Conservation (phyloP, 2,329 filamentous ascomycete genomes). For the Ophiobolus disseminans region DNA sequence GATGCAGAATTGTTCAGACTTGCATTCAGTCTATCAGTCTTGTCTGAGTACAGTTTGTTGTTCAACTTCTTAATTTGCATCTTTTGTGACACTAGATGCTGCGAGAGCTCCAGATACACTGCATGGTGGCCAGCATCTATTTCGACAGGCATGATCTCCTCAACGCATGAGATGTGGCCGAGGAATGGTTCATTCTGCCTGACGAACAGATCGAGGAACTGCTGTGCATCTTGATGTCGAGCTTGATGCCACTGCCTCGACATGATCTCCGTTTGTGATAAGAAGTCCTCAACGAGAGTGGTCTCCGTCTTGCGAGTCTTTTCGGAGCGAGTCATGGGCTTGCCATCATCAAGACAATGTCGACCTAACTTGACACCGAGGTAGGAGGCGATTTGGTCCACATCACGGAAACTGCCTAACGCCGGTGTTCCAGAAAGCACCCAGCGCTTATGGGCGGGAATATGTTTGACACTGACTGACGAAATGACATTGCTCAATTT, state of each 20-base stretch:
- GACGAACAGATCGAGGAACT: constrained; percentile 62
- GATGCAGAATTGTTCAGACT: constrained; percentile 55
- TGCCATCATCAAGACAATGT: constrained; percentile 57
- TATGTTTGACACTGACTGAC: constrained; percentile 50
- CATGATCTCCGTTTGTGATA: constrained; percentile 57
- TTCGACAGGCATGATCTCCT: constrained; percentile 54
- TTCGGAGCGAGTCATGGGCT: constrained; percentile 56
- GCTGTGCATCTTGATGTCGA: constrained; percentile 61
- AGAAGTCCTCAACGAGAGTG: constrained; percentile 62
- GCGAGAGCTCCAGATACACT: constrained; percentile 63
- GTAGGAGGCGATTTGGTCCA: constrained; percentile 65
- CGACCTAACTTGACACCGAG: constrained; percentile 63
- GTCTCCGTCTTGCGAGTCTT: constrained; percentile 43
- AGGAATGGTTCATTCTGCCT: constrained; percentile 49
- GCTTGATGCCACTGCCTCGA: constrained; percentile 61
- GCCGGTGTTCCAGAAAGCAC: constrained; percentile 69
- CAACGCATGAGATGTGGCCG: constrained; percentile 50
- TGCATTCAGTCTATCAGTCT: constrained; percentile 51
- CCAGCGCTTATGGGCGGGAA: constrained; percentile 64
- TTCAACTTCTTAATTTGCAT: constrained; percentile 55
- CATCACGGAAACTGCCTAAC: constrained; percentile 63
- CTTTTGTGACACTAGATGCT: constrained; percentile 59
- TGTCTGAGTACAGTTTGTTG: constrained; percentile 47
- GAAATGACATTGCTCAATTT: constrained; percentile 29
- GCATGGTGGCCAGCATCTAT: constrained; percentile 58